Evolutionary conservation across 208 protist genomes (phyloP), one percentile per base, ranked within the genome.

Genomic region (Leishmania braziliensis): DNA sequence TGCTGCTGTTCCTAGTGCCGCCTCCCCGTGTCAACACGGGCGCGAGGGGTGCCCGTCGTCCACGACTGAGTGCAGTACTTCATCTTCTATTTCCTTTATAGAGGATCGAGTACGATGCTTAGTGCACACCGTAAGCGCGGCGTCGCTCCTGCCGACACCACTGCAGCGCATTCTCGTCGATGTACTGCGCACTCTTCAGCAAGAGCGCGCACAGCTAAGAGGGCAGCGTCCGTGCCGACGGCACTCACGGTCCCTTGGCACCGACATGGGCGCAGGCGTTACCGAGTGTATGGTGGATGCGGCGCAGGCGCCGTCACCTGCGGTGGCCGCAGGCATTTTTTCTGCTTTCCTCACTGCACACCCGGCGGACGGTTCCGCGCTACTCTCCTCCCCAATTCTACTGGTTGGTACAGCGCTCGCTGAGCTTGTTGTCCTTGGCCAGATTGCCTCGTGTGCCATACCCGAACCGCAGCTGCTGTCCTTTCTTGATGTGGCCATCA

Each of bases 401-500:
- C 84, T 93, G 36, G 75, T 93, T 20, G 82, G 54, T 14, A 80
- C 88, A 0, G 87, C 88, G 33, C 79, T 92, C 18, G 91, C 88
- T 18, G 86, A 92, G 54, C 60, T 88, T 58, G 85, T 33, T 54
- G 89, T 56, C 8, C 54, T 74, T 58, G 71, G 60, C 58, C 78
- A 63, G n/a, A 53, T 70, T 6, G 33, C 48, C 14, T 65, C 65
- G 20, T 82, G 51, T 50, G 18, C 0, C 43, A 36, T 68, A 14
- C 36, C 36, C 6, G 60, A 29, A 39, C 33, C 78, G 18, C 33
- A 23, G 43, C 73, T 90, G 16, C 84, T 86, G 1, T n/a, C 53
- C 23, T 79, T 80, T 14, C 56, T 97, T 3, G 95, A 97, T 70
- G 75, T 73, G 0, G 91, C 92, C 0, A 86, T 93, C 16, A 60